These are phyloP conservation scores for Podospora appendiculata DNA, from an alignment of 495 filamentous ascomycete genomes.

Conservation along the genomic window DNA sequence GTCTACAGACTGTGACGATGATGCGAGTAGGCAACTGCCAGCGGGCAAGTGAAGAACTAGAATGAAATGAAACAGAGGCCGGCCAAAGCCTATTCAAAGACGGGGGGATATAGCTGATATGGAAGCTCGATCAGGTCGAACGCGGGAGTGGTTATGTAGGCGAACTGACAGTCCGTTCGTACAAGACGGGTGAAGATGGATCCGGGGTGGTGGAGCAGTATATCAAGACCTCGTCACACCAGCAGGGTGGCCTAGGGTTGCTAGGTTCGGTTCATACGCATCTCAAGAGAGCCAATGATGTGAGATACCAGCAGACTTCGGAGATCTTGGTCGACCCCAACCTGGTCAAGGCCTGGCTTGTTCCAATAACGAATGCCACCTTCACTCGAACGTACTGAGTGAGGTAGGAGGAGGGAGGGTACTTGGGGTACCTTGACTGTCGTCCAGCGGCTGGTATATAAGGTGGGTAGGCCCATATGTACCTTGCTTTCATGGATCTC, in stretches of 20 bases:
- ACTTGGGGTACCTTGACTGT: background rate
- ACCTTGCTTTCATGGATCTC: background rate
- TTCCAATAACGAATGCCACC: background rate
- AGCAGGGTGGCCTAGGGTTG: background rate
- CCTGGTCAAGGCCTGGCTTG: background rate
- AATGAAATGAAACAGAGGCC: background rate
- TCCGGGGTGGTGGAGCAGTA: background rate
- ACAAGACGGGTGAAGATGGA: background rate
- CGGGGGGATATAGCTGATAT: background rate
- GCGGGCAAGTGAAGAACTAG: background rate
- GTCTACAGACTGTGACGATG: background rate
- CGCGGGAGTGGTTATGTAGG: background rate
- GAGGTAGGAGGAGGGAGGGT: background rate
- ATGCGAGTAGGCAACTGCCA: background rate
- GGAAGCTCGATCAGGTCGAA: background rate
- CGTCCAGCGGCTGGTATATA: too few relatives aligned
- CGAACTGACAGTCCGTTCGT: background rate
- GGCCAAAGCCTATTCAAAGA: background rate
- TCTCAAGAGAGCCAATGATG: background rate
- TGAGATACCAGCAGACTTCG: background rate
- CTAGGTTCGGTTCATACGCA: background rate
- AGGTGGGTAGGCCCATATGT: background rate
- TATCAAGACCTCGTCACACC: background rate
- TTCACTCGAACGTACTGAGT: background rate
- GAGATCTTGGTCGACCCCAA: background rate